Evolutionary conservation across 148 eudicot genomes (phyloP).

Genomic region (Heliosperma pusillum): DNA sequence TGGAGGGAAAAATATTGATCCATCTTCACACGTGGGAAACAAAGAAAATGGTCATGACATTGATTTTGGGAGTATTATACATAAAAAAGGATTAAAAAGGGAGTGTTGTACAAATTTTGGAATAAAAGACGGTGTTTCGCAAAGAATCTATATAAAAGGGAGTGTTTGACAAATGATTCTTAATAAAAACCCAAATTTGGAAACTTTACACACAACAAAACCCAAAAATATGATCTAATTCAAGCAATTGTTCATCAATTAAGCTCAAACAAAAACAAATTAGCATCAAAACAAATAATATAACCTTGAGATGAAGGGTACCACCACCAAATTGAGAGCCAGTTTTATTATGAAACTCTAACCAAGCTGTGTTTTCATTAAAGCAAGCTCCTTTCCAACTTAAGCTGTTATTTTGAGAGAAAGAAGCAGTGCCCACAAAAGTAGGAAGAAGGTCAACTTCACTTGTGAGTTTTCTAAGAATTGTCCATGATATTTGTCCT

Average conservation of each 20-base stretch:
- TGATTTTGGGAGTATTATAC: no score
- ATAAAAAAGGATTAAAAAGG: no score
- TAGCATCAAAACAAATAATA: not conserved
- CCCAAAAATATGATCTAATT: not conserved
- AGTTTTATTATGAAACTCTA: slow-evolving; percentile 76
- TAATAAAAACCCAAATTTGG: no score
- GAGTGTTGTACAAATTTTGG: no score
- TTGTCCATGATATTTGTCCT: not conserved
- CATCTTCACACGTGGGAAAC: no score
- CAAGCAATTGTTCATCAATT: not conserved
- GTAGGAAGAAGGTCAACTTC: slow-evolving; percentile 75
- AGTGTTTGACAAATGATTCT: no score
- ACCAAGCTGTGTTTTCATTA: slow-evolving; percentile 72
- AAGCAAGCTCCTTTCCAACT: slow-evolving; percentile 95
- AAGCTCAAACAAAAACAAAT: not conserved
- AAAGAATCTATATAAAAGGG: no score
- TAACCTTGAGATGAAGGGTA: slow-evolving; percentile 93
- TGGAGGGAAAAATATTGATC: no score
- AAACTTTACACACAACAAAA: no score
- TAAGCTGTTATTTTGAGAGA: slow-evolving; percentile 29
- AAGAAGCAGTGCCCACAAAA: slow-evolving; percentile 69
- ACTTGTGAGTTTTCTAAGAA: slow-evolving; percentile 28
- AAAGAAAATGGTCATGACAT: no score
- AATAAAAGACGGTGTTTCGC: no score
- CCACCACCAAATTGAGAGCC: slow-evolving; percentile 87